Evolutionary conservation across 1,284 basidiomycete species (phyloP), one percentile per base, ranked within the genome.

Genomic region (Moesziomyces globuligerus): DNA sequence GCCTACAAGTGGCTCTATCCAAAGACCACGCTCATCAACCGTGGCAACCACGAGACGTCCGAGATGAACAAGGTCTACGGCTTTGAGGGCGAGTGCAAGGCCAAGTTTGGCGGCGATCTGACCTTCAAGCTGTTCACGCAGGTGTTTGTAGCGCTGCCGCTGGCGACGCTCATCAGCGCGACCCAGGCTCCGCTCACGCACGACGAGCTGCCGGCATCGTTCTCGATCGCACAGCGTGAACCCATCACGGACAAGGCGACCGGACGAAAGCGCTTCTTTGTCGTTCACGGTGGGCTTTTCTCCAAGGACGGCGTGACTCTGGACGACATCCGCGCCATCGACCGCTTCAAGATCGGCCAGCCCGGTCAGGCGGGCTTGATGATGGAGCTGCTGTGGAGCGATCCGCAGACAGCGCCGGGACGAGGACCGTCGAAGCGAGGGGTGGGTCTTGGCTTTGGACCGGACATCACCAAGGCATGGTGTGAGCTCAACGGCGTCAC

Each of bases 21-120:
- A 29, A 58, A 72, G 42, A 77, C 73, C n/a, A 77, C 74, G 3
- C 68, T 81, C 25, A 57, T 81, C 48, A 81, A 81, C 66, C 97
- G 95, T 61, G 96, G 95, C 23, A 98, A 98, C 84, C 95, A 98
- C 82, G 95, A 98, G 85, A 91, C 94, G 48, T 93, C 91, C 83
- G 93, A 97, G 62, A 88, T 88, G 87, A 88, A 88, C 72, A 72
- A 79, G 61, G 71, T 76, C 15, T 75, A 81, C 43, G 92, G 94
- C 3, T 97, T 98, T 76, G 94, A 97, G 83, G 94, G 94, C 42
- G 95, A 99, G 84, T 92, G 90, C 50, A 96, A 95, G 83, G 78
- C 74, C 58, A 81, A 81, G 51, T 81, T 77, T 36, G 74, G 74
- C 9, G 75, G 75, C 53, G 76, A 78, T 23, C 60, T 76, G 24